Percentiles rank a stretch among this genome's conserved stretches.
Evolutionary conservation across 139 green algal genomes (phyloP).

Genomic region (Pseudopediastrum boryanum): DNA sequence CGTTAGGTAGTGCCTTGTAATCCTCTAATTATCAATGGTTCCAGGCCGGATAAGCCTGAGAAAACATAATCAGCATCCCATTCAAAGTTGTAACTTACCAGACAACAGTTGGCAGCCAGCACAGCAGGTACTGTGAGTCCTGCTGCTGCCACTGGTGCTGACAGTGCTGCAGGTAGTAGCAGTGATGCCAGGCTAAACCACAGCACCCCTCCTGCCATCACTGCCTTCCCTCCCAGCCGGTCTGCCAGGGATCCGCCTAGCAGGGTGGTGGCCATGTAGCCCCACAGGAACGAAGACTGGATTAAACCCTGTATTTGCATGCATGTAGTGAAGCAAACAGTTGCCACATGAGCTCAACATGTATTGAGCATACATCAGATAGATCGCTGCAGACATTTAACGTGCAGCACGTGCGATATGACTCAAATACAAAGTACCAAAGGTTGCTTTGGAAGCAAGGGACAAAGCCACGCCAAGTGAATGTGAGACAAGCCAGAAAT

Average conservation of each 20-base stretch:
- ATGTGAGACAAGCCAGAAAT: no score
- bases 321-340: not conserved
- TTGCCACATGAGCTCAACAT: no score
- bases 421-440: no score
- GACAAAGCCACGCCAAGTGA: no score
- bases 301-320: conserved; percentile 77
- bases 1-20: no score
- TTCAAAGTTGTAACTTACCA: conserved; percentile 52
- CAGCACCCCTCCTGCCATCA: conserved; percentile 82
- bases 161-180: conserved; percentile 71
- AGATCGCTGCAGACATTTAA: no score
- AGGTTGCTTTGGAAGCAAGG: no score
- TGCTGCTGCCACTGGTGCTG: conserved; percentile 33
- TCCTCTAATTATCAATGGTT: no score
- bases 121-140: conserved; percentile 71
- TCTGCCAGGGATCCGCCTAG: conserved; percentile 87
- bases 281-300: conserved; percentile 93
- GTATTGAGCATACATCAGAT: no score
- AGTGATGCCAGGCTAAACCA: conserved; percentile 84
- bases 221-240: conserved; percentile 75
- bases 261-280: conserved; percentile 91
- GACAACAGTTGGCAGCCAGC: conserved; percentile 62
- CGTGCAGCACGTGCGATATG: no score
- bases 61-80: no score
- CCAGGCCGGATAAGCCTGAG: no score